These are phyloP conservation scores for Chlorella sp. DNA, from an alignment of 139 green algal genomes.

Conservation along the genomic window DNA sequence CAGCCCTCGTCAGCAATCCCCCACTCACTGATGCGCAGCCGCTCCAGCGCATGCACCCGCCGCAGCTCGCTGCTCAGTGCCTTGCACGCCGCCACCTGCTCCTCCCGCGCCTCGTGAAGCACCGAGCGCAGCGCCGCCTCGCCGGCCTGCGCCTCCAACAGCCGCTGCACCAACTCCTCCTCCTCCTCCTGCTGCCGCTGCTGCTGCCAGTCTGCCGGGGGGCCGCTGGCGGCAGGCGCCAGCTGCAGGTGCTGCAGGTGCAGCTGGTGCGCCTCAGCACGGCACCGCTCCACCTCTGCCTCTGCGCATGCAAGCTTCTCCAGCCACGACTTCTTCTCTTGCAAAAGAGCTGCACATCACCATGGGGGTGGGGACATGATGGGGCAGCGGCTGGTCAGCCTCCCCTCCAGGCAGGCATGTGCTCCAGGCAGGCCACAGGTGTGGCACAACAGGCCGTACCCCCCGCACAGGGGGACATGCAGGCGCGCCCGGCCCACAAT, in stretches of 20 bases:
- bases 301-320: background rate
- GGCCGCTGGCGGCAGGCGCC: background rate
- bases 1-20: background rate
- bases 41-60: constrained; percentile 23
- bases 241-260: background rate
- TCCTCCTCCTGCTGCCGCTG: background rate
- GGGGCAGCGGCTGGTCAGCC: background rate
- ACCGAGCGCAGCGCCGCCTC: constrained; percentile 27
- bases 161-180: constrained; percentile 1
- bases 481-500: background rate
- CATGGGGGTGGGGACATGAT: background rate
- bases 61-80: constrained; percentile 17
- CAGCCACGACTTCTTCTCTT: constrained; percentile 28
- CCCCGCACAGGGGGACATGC: too few relatives aligned
- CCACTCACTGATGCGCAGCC: constrained; percentile 11
- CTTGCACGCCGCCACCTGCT: constrained; percentile 26
- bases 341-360: background rate
- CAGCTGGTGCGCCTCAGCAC: background rate
- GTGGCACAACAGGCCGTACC: background rate
- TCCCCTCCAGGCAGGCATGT: background rate
- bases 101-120: constrained; percentile 12
- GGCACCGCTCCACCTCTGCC: background rate
- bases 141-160: constrained; percentile 16
- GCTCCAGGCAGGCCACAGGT: too few relatives aligned
- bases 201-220: background rate